Conservation (phyloP, 2,329 filamentous ascomycete species). For the Aureobasidium sp. region DNA sequence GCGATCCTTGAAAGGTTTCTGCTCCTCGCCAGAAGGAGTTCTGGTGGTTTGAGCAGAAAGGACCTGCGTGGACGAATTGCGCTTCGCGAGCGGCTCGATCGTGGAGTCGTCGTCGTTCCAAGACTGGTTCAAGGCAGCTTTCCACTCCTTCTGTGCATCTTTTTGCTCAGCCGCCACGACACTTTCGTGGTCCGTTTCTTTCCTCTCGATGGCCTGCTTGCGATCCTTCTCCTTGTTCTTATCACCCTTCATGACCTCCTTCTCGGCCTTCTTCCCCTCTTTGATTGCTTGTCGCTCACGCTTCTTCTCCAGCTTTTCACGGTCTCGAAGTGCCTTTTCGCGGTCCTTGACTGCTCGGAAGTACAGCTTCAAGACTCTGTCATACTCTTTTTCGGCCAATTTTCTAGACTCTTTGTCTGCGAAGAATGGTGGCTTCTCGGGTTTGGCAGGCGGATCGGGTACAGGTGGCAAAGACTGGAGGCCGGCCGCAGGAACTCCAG, state of each 20-base stretch:
- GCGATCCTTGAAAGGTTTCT: slow-evolving; percentile 44
- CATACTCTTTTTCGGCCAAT: slow-evolving; percentile 59
- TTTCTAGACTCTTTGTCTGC: slow-evolving; percentile 58
- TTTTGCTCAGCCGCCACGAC: neutral
- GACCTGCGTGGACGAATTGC: neutral
- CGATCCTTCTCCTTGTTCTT: slow-evolving; percentile 22
- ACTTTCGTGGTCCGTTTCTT: neutral
- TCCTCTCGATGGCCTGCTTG: slow-evolving; percentile 8
- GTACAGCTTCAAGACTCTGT: slow-evolving; percentile 54
- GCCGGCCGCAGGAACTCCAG: neutral
- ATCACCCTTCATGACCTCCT: slow-evolving; percentile 26
- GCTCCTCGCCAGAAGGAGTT: neutral
- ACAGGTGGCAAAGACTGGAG: slow-evolving; percentile 34
- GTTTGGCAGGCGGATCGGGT: slow-evolving; percentile 43
- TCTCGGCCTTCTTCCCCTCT: slow-evolving; percentile 28
- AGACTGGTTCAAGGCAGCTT: neutral
- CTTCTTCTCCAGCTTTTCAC: slow-evolving; percentile 49
- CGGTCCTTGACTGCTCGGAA: slow-evolving; percentile 58
- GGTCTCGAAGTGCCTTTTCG: slow-evolving; percentile 54
- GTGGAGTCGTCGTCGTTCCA: slow-evolving; percentile 10
- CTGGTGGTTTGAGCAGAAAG: neutral
- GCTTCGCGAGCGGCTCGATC: neutral
- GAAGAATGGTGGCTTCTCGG: slow-evolving; percentile 48
- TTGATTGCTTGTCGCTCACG: slow-evolving; percentile 19
- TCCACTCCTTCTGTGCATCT: slow-evolving; percentile 10